Evolutionary conservation across 495 filamentous ascomycete species (phyloP), one percentile per base, ranked within the genome.

Genomic region (Podospora bellae-mahoneyi): DNA sequence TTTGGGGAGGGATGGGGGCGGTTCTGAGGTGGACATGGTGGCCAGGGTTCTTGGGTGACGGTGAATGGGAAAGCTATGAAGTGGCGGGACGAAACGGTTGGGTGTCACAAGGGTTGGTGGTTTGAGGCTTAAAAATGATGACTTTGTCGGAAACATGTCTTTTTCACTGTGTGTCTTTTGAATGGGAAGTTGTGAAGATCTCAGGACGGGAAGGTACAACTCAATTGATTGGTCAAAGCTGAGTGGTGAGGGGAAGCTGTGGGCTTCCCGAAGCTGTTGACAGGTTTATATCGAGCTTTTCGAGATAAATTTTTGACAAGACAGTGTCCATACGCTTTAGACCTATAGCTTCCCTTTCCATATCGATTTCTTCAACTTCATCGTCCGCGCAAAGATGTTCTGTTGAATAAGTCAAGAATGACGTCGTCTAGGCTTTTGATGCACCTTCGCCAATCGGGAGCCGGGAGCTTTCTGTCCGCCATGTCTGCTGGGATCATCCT

Each of bases 161-260:
- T 48, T 5, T 48, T 48, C 39, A 48, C 9, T 9, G 34, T 39
- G 39, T 13, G 39, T 13, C 9, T 16, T 16, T 48, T 6, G 2
- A 48, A 48, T 48, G 39, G 23, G 23, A 48, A 48, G 39, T 48
- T 48, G 9, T 32, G 30, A 32, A 13, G 9, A 48, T 5, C 39
- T 18, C 39, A 48, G 2, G 39, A 48, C 23, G 23, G 9, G 18
- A 64, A 48, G 34, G 61, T 6, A 55, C 26, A 59, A 15, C 23
- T 18, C 63, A 62, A 62, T 62, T 65, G 67, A 56, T 60, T 44
- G 64, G 44, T 28, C 20, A 5, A 23, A 58, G 9, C 6, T 56
- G 60, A 69, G 68, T 64, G 68, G 68, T 56, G 64, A 69, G 68
- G 68, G 68, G 68, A 66, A 66, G 68, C 34, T 59, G 26, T 56